Evolutionary conservation across 176 grass and related monocot species (phyloP), one percentile per base, ranked within the genome.

Genomic region (Alopecurus myosuroides): DNA sequence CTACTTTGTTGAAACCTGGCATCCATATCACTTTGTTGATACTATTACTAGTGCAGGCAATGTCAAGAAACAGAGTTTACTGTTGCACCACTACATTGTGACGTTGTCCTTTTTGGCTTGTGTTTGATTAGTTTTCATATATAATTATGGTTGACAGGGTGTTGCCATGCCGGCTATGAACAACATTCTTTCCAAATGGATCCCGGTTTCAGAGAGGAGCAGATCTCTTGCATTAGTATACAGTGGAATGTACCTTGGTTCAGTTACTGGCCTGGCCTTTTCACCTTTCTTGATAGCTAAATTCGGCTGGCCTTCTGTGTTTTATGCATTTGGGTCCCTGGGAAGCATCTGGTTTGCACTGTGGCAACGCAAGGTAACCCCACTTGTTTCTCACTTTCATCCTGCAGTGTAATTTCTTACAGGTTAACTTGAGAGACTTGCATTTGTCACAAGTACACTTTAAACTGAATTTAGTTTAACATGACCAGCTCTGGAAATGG

Each of bases 91-190:
- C 33, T 74, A 25, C 18, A 31, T n/a, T 84, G 39, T 44, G 17
- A 45, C 2, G 12, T 46, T 35, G 14, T 74, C 36, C 1, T 3
- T 82, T 81, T 79, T 37, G 8, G 15, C 18, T 10, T 88, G 41
- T 69, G 13, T 80, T n/a, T 53, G 29, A 61, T 31, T 76, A 35
- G 49, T 55, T 11, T 63, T 15, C 15, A 17, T 79, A 42, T 81
- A 76, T 65, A n/a, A n/a, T 4, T 87, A 69, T 48, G 6, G 31
- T 85, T 90, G 56, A 74, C 91, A 98, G 95, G 95, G 95, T 71
- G 95, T 98, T 77, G 96, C 96, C 63, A 98, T 98, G 93, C 96
- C 93, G 52, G 89, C 93, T 70, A 98, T 98, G 96, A 98, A 98
- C 76, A 98, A 98, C 50, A 92, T 95, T 60, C 85, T 98, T 28